phyloP scores from a whole-genome alignment of 805 yeast species.

The Pachysolen tannophilus region DNA sequence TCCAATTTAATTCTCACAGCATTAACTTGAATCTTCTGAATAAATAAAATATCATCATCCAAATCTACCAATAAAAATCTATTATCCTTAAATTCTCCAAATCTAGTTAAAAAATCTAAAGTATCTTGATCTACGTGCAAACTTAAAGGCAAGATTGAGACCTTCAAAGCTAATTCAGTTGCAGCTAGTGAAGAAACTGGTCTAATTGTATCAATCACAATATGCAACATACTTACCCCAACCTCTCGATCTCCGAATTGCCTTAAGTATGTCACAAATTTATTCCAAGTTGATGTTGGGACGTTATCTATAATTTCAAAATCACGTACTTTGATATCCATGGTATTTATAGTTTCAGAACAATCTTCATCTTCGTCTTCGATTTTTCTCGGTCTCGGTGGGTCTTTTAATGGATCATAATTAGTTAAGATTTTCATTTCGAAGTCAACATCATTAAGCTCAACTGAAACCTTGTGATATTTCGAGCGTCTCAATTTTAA shows the following conservation, averaged over 20 bases:
- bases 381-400: conserved; percentile 22
- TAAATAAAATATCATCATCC: conserved; percentile 55
- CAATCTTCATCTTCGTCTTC: conserved; percentile 20
- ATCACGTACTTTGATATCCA: conserved; percentile 42
- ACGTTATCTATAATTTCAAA: conserved; percentile 68
- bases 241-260: conserved; percentile 64
- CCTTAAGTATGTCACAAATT: conserved; percentile 62
- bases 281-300: conserved; percentile 86
- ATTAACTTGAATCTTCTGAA: conserved; percentile 60
- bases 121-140: conserved; percentile 92
- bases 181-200: conserved; percentile 61
- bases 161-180: conserved; percentile 51
- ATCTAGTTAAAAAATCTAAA: conserved; percentile 71
- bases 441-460: conserved; percentile 44
- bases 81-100: conserved; percentile 70
- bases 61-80: conserved; percentile 54
- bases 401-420: conserved; percentile 35
- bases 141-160: conserved; percentile 63
- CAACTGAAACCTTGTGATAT: conserved; percentile 49
- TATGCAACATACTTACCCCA: conserved; percentile 53
- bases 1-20: conserved; percentile 63
- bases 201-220: conserved; percentile 48
- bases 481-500: conserved; percentile 60
- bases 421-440: conserved; percentile 36
- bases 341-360: conserved; percentile 39